These are phyloP conservation scores for Magnaporthales sp. DNA, from an alignment of 2,329 filamentous ascomycete genomes.

Conservation along the genomic window DNA sequence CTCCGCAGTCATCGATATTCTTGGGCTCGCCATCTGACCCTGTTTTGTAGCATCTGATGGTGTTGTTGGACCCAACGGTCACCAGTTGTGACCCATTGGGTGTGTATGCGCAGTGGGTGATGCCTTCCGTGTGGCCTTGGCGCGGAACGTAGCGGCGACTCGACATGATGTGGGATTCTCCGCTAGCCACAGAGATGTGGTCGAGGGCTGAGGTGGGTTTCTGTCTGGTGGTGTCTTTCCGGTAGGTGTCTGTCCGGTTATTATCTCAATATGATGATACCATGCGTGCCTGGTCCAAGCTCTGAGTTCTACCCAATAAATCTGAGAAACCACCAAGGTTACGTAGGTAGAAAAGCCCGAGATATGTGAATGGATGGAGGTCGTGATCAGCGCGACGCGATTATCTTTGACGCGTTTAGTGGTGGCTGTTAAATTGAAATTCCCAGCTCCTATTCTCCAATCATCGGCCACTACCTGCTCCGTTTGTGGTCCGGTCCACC, in stretches of 20 bases:
- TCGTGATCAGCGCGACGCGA: neutral
- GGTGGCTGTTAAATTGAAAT: neutral
- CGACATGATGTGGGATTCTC: neutral
- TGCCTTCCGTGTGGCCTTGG: slow-evolving; percentile 74
- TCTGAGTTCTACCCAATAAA: neutral
- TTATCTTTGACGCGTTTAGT: neutral
- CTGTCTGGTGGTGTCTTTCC: neutral
- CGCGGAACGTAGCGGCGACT: slow-evolving; percentile 46
- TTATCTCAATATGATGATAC: neutral
- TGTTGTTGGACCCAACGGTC: slow-evolving; percentile 89
- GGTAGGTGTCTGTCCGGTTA: neutral
- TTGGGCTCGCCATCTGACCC: slow-evolving; percentile 86
- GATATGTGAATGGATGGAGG: neutral
- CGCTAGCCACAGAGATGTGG: neutral
- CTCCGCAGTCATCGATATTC: slow-evolving; percentile 84
- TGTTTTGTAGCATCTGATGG: slow-evolving; percentile 85
- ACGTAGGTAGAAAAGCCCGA: neutral
- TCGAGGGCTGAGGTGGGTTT: neutral
- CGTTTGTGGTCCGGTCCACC: neutral
- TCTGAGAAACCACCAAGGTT: neutral
- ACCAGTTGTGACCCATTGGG: slow-evolving; percentile 79
- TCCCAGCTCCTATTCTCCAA: neutral
- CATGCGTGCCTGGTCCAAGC: neutral
- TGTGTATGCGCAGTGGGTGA: slow-evolving; percentile 82
- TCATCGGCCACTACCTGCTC: neutral